Conservation (phyloP, 257 asterid species). For the Parsonsia alboflavescens region DNA sequence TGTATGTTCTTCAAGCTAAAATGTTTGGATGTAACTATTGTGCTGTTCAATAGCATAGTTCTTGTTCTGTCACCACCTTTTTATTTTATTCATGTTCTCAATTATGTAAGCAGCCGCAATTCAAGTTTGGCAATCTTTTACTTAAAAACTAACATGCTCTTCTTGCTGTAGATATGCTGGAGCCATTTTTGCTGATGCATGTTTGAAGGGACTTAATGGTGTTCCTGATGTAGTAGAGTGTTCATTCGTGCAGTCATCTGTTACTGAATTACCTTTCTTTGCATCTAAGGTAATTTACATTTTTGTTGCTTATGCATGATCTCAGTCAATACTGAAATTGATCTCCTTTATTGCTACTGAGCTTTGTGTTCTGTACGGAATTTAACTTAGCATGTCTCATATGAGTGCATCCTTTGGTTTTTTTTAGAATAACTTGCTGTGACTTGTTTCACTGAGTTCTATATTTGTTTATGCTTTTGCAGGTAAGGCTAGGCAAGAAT, state of each 20-base stretch:
- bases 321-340: neutral
- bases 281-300: slow-evolving; percentile 54
- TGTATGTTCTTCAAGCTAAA: too few species aligned
- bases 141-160: slow-evolving; percentile 1
- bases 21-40: neutral
- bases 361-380: neutral
- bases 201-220: slow-evolving; percentile 87
- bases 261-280: slow-evolving; percentile 74
- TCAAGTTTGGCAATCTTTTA: slow-evolving; percentile 3
- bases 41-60: neutral
- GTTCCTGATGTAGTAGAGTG: slow-evolving; percentile 82
- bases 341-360: neutral
- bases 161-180: slow-evolving; percentile 65
- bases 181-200: slow-evolving; percentile 91
- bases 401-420: too few species aligned
- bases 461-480: neutral
- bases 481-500: slow-evolving; percentile 78
- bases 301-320: neutral
- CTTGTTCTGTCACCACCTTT: neutral
- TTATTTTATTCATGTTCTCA: neutral
- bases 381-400: too few species aligned
- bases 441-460: neutral
- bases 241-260: slow-evolving; percentile 61
- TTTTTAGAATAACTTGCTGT: too few species aligned
- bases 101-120: neutral